Evolutionary conservation across 2,329 filamentous ascomycete species (phyloP).

Genomic region (Cercospora berteroae): DNA sequence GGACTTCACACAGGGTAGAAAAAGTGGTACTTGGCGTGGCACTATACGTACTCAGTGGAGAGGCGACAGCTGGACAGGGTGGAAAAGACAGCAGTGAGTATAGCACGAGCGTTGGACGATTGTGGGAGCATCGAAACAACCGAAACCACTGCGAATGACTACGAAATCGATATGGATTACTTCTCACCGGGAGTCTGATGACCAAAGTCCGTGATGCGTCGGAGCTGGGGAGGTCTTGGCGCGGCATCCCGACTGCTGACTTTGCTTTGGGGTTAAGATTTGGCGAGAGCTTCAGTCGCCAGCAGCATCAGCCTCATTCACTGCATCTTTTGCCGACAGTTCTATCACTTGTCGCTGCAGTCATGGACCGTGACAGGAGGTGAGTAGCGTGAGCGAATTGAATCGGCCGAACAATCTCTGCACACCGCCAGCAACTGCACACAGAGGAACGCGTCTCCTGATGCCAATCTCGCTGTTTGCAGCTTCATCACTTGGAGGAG

Average conservation of each 20-base stretch:
- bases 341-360: slow-evolving; percentile 1
- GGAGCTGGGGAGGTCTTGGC: slow-evolving; percentile 1
- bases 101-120: not conserved
- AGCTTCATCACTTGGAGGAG: not conserved
- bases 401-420: not conserved
- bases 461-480: not conserved
- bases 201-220: not conserved
- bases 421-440: not conserved
- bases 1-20: not conserved
- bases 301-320: not conserved
- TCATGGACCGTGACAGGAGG: slow-evolving; percentile 45
- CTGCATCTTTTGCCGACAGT: not conserved
- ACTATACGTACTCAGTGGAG: not conserved
- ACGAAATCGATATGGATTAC: not conserved
- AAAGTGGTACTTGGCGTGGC: not conserved
- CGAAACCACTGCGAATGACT: not conserved
- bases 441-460: not conserved
- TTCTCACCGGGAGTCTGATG: not conserved
- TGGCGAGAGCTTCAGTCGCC: slow-evolving; percentile 1
- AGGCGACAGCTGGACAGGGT: not conserved
- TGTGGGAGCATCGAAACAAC: not conserved
- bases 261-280: not conserved
- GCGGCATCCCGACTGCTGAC: not conserved
- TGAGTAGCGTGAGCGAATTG: slow-evolving; percentile 32
- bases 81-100: not conserved